Evolutionary conservation across 345 rosid species (phyloP).

Genomic region (Triadica sebifera): DNA sequence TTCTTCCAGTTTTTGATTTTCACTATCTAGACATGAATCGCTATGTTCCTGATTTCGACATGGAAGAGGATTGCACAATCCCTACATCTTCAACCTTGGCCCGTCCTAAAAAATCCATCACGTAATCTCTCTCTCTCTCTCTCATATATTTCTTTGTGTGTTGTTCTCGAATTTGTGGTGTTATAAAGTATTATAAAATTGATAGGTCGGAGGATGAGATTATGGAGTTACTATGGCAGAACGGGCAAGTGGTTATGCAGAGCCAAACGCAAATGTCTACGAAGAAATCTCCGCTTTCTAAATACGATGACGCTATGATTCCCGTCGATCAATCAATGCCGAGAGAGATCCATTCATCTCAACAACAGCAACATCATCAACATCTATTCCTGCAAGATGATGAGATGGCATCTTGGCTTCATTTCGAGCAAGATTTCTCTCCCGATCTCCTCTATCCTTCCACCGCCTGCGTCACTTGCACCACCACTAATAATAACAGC

Average conservation of each 20-base stretch:
- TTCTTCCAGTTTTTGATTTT: not conserved
- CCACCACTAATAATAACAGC: not conserved
- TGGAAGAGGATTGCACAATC: slow-evolving; percentile 46
- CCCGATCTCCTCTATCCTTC: slow-evolving; percentile 47
- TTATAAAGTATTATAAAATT: not conserved
- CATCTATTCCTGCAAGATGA: slow-evolving; percentile 78
- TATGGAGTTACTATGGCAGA: slow-evolving; percentile 91
- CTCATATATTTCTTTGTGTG: not conserved
- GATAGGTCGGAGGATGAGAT: slow-evolving; percentile 59
- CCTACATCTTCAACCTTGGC: slow-evolving; percentile 35
- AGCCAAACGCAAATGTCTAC: slow-evolving; percentile 51
- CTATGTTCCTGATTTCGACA: slow-evolving; percentile 70
- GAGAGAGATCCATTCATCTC: slow-evolving; percentile 26
- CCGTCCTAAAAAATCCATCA: slow-evolving; percentile 42
- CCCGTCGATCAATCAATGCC: slow-evolving; percentile 21
- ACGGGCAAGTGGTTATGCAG: slow-evolving; percentile 79
- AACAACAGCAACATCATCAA: slow-evolving; percentile 17
- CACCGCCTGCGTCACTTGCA: slow-evolving; percentile 32
- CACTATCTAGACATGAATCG: slow-evolving; percentile 44
- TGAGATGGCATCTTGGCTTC: slow-evolving; percentile 94
- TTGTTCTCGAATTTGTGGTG: not conserved
- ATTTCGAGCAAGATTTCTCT: slow-evolving; percentile 65
- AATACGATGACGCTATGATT: slow-evolving; percentile 27
- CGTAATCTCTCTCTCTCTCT: slow-evolving; percentile 22
- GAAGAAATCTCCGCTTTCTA: slow-evolving; percentile 38